Base-by-base conservation (phyloP, 768 basidiomycete species). In the Myochromella boudieri region DNA sequence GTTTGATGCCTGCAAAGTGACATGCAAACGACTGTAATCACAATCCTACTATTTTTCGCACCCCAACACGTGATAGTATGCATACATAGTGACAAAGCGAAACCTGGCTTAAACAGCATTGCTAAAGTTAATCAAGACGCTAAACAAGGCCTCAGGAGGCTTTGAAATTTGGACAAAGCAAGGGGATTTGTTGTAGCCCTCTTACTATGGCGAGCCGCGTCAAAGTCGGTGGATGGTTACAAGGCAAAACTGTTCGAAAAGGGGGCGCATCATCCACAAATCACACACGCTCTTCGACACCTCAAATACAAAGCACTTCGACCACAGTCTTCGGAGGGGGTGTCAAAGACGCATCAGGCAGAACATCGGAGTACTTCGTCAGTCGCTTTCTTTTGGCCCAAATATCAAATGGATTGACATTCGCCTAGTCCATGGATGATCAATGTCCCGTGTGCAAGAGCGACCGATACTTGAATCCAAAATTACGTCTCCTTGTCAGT, bases 391-490 rank as follows among this genome's bases (percentile, higher is more conserved):
- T 11, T 24, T 27, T 33, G 14, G 24, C 36, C 10, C 37, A 18
- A 37, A 10, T 15, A n/a, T 34, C 20, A 29, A n/a, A 26, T 50
- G 26, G 20, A 46, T 33, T 46, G 37, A 21, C 20, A 9, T 39
- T 14, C 41, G 12, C 6, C 14, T 41, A 91, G 88, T 84, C 85
- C 20, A 88, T 89, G 80, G 87, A 91, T 51, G 97, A 99, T 65
- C 85, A 90, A 62, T 99, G 97, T 70, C 95, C 95, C 0, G 88
- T 98, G 2, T 98, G 97, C 76, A 93, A 93, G 66, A 94, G 91
- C 31, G 97, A 99, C 65, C 75, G 95, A 44, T 97, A 97, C 63
- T 74, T 97, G 48, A 97, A 98, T 59, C 92, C 94, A 17, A 95
- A 95, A 60, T 73, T 99, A 26, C 82, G 95, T 33, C 75, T 99